Percentiles rank a stretch among this genome's conserved stretches.
Evolutionary conservation across 2,329 filamentous ascomycete genomes (phyloP).

Genomic region (Rhynchosporium graminicola): DNA sequence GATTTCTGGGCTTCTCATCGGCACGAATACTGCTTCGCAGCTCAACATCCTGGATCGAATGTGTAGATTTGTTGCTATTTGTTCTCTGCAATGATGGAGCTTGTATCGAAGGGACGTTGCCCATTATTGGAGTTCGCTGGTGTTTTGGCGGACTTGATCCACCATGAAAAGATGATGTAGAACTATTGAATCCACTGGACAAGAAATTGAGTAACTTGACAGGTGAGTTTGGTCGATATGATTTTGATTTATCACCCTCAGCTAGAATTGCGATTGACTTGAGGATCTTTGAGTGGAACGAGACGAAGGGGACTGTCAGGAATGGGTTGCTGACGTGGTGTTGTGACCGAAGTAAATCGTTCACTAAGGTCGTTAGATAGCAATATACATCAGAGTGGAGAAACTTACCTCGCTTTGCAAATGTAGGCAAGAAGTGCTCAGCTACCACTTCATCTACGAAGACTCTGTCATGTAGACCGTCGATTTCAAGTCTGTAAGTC

Average conservation of each 20-base stretch:
- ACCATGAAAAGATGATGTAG: conserved; percentile 44
- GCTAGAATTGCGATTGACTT: conserved; percentile 66
- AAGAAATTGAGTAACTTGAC: conserved; percentile 88
- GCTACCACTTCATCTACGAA: conserved; percentile 72
- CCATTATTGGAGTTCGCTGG: conserved; percentile 42
- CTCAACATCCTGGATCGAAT: conserved; percentile 37
- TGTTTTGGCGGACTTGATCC: conserved; percentile 33
- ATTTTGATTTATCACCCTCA: conserved; percentile 64
- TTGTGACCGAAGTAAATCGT: conserved; percentile 70
- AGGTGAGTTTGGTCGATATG: conserved; percentile 78
- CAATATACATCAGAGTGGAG: neutral
- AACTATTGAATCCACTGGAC: conserved; percentile 55
- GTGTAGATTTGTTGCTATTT: conserved; percentile 36
- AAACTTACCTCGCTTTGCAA: conserved; percentile 70
- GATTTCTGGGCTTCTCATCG: conserved; percentile 61
- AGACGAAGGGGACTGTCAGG: conserved; percentile 68
- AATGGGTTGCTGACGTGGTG: conserved; percentile 66
- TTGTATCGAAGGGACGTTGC: conserved; percentile 47
- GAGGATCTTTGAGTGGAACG: conserved; percentile 76
- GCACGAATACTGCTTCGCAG: conserved; percentile 40
- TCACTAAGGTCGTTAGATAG: conserved; percentile 55
- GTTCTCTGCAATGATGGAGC: conserved; percentile 33
- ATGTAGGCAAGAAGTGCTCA: conserved; percentile 72
- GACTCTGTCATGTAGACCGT: conserved; percentile 69
- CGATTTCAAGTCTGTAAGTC: conserved; percentile 59